Evolutionary conservation across 176 grass and related monocot species (phyloP), one percentile per base, ranked within the genome.

Genomic region (Pontederia crassipes): DNA sequence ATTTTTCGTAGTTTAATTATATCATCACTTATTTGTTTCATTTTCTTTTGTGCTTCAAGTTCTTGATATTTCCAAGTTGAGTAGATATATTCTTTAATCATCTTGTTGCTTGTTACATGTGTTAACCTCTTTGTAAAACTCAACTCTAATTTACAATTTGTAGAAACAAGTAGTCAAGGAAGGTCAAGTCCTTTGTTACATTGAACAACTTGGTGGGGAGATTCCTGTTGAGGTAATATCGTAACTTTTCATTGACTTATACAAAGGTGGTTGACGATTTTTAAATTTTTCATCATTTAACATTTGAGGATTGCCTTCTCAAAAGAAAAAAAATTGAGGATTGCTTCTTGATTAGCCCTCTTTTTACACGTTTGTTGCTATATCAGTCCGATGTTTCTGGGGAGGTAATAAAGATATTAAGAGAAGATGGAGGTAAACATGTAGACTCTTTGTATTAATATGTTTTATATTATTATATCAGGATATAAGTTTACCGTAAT

Each of bases 201-300:
- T 62, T 46, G 70, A 72, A 72, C 70, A 72, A 32, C 57, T 72
- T 62, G 58, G 58, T 72, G 58, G 70, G 28, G 70, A 72, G 49
- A 72, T 54, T 40, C 70, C 70, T 5, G 46, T 72, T 46, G 57
- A 62, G 70, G 70, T 72, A 72, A 10, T 62, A 45, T 4, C 48
- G 10, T 45, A n/a, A 32, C 45, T 54, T 40, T 53, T 4, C 2
- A 32, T 12, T 10, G 20, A 24, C 12, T 16, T 40, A 16, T 16
- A 32, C 48, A 8, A 28, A 9, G n/a, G 8, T 16, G 13, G 54
- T 57, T 57, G 54, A 57, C 9, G 17, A 18, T 20, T 57, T 24
- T 1, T 0, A 8, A 2, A 57, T 10, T 57, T 58, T 58, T 54
- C 52, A 54, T 14, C 55, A 57, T 10, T 48, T 32, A 8, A 54